Base-by-base conservation (phyloP, 495 filamentous ascomycete genomes). In the Aspergillus cristatus region DNA sequence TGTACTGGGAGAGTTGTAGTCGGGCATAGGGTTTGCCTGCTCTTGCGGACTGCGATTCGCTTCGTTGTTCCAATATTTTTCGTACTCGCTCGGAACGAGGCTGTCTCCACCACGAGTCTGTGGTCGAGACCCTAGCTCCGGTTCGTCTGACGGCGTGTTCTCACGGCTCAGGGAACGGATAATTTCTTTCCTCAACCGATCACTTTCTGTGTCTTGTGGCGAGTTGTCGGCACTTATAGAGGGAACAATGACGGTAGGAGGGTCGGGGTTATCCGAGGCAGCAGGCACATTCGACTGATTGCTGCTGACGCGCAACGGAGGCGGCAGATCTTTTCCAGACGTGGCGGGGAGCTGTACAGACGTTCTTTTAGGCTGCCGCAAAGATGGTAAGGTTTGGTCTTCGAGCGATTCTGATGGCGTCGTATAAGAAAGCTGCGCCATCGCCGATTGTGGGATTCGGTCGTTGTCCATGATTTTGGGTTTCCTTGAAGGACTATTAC, bases 101-200 rank as follows among this genome's bases (percentile, higher is more conserved):
- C 66, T 67, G 32, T 70, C 72, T 33, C 70, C 63, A 35, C 37
- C 46, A 32, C 32, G 43, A 13, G 48, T 45, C 32, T 56, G 50
- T 11, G 56, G 35, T 15, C 51, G 54, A 10, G 44, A 43, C 1
- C 29, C 43, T 13, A 45, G 34, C 6, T 60, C 58, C 1, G 49
- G 58, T 18, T 58, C 55, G 6, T 67, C 50, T 3, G 63, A 59
- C 5, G 56, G 54, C 1, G 48, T 56, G 35, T 53, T 53, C 34
- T 67, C 54, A 7, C 76, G 71, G 46, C 72, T 86, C 10, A 91
- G 58, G n/a, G 77, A 82, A 25, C 74, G 76, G 17, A 88, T 83
- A 24, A 93, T 93, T 46, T 94, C 87, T 44, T 86, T 80, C 18
- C 80, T 65, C 34, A 93, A 58, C 35, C 77, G 71, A 41, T 94